Percentiles rank a stretch among this genome's conserved stretches.
phyloP scores from a whole-genome alignment of 805 yeast genomes.

The Wickerhamiella slavikovae region DNA sequence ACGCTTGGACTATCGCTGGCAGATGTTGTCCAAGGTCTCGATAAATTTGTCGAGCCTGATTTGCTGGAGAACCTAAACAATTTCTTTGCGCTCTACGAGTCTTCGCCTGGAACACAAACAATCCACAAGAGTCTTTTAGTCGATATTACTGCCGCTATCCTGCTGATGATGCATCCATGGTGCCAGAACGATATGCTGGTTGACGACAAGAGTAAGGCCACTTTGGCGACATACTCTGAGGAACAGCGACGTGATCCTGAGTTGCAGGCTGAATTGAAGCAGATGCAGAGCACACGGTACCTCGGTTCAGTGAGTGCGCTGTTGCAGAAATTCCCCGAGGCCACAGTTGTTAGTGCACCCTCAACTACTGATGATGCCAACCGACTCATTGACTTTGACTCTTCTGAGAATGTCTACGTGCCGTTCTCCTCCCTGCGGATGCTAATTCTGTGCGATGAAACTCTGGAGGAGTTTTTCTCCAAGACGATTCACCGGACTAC shows the following conservation, averaged over 20 bases:
- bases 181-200: constrained; percentile 40
- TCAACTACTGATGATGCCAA: constrained; percentile 1
- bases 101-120: constrained; percentile 28
- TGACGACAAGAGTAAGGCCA: constrained; percentile 39
- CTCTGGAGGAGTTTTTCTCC: constrained; percentile 69
- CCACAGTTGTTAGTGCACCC: neutral
- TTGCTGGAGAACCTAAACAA: constrained; percentile 59
- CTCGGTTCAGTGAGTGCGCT: constrained; percentile 73
- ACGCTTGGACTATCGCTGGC: constrained; percentile 37
- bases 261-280: constrained; percentile 4
- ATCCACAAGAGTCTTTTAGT: constrained; percentile 64
- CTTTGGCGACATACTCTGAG: constrained; percentile 20
- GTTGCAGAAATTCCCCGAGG: constrained; percentile 56
- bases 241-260: constrained; percentile 35
- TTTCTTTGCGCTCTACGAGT: constrained; percentile 60
- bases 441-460: constrained; percentile 87
- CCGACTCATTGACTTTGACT: constrained; percentile 59
- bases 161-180: constrained; percentile 71
- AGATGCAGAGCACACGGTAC: constrained; percentile 30
- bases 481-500: constrained; percentile 45
- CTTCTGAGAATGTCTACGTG: constrained; percentile 29
- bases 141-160: constrained; percentile 68
- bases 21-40: constrained; percentile 55
- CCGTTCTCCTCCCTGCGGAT: constrained; percentile 79
- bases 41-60: constrained; percentile 47